phyloP scores from a whole-genome alignment of 225 moss, liverwort and hornwort species.

The Sphagnum contortum region DNA sequence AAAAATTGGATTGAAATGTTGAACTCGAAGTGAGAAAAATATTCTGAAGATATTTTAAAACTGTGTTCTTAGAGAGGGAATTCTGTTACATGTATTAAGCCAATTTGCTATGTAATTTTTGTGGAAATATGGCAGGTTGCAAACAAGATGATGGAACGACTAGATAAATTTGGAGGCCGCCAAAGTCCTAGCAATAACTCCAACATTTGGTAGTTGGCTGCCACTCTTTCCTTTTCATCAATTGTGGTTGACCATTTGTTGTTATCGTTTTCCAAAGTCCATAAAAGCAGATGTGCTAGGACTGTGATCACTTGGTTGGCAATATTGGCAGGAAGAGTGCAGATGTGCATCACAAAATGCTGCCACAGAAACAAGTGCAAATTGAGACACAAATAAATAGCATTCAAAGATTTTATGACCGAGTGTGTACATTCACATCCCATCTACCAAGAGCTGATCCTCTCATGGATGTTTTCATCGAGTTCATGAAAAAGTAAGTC shows the following conservation, averaged over 20 bases:
- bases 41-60: no score
- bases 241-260: no score
- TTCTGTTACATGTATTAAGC: no score
- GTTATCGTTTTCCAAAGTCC: no score
- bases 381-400: conserved; percentile 46
- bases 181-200: conserved; percentile 19
- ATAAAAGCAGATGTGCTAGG: background rate
- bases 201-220: conserved; percentile 18
- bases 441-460: conserved; percentile 82
- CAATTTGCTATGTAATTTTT: no score
- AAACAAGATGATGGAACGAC: conserved; percentile 24
- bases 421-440: conserved; percentile 58
- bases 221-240: no score
- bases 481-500: conserved; percentile 65
- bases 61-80: no score
- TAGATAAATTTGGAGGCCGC: conserved; percentile 22
- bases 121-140: conserved; percentile 19
- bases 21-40: no score
- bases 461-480: conserved; percentile 71
- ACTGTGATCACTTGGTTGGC: no score
- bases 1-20: no score
- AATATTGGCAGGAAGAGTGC: conserved; percentile 44
- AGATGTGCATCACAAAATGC: conserved; percentile 28
- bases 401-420: conserved; percentile 71
- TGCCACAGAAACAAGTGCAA: conserved; percentile 18